Base-by-base conservation (phyloP, 2,329 filamentous ascomycete species). In the Colletotrichum eremochloae region DNA sequence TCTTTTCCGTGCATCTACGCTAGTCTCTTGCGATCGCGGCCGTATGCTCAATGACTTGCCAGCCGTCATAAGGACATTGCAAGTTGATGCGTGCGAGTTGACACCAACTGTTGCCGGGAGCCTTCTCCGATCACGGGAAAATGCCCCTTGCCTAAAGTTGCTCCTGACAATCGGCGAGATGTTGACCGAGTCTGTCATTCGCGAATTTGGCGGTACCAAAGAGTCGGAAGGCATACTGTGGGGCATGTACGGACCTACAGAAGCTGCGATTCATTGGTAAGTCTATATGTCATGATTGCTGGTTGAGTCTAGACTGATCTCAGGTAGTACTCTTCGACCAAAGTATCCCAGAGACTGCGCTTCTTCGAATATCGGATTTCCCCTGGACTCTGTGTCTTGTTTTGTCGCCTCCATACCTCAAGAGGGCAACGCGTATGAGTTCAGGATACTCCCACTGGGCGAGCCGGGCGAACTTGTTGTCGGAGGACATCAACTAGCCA, bases 201-300 rank as follows among this genome's bases (percentile, higher is more conserved):
- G 89, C 46, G 94, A 97, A 78, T 98, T 96, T 84, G 94, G 94
- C 7, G 89, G 89, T 2, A 83, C 84, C 12, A 77, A 80, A 0
- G 78, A 78, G 0, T 82, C 81, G 9, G 79, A 84, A 2, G 91
- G 93, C 75, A 91, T 97, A 55, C 85, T 98, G 0, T 95, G 94
- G 88, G 95, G 92, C 44, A 97, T 97, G 94, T 98, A 98, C 78
- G 95, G 95, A 0, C 95, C 95, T 1, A 98, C 95, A 0, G 95
- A 98, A 82, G 94, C 94, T 9, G 91, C 95, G 0, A 97, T 98
- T 69, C 95, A 98, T 79, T 98, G 89, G 87, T 88, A 78, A 81
- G 83, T 75, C 3, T n/a, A 14, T 48, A 0, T 24, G 24, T 24
- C 4, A 48, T 58, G 40, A 4, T 44, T 42, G 36, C 33, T 20